Evolutionary conservation across 2,329 filamentous ascomycete species (phyloP), one percentile per base, ranked within the genome.

Genomic region (Parastagonospora avenae): DNA sequence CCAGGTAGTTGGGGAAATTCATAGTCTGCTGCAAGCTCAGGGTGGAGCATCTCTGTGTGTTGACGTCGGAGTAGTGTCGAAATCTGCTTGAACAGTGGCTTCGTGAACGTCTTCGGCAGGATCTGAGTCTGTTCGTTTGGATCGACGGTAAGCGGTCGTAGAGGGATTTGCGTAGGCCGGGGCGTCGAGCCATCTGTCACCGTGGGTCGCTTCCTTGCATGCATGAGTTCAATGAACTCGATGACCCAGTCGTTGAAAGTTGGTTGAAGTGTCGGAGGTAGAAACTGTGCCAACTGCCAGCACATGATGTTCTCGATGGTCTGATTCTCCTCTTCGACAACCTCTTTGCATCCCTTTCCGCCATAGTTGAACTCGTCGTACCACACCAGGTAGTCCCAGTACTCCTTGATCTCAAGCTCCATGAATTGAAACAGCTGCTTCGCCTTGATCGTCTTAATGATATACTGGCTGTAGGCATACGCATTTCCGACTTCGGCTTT

Each of bases 331-430:
- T 80, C 80, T 61, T 87, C 86, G 7, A 89, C 81, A 3, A 97
- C 90, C 64, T 94, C 85, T 42, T 88, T 85, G 60, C 91, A 96
- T 4, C 90, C 94, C 67, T 95, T 95, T 54, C 94, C 94, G 48
- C 94, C 95, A 66, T 97, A 97, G 78, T 99, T 99, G 80, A 93
- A 97, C 74, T 97, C 91, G 63, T 99, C 94, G 62, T 97, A 97
- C 94, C 94, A 99, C 4, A 97, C 87, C 0, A 99, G 85, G 66
- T 97, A 97, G 73, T 99, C 94, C 94, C 94, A 99, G 74, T 97
- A 99, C 71, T 99, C 94, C 62, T 93, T 96, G 74, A 99, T 94
- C 64, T 97, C 91, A 2, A 99, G 81, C 65, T 99, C 94, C 57
- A 99, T 86, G 70, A 99, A 99, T 73, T 97, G 91, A 76, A 99